These are phyloP conservation scores for Aureobasidium melanogenum DNA, from an alignment of 2,329 filamentous ascomycete genomes.

Conservation along the genomic window DNA sequence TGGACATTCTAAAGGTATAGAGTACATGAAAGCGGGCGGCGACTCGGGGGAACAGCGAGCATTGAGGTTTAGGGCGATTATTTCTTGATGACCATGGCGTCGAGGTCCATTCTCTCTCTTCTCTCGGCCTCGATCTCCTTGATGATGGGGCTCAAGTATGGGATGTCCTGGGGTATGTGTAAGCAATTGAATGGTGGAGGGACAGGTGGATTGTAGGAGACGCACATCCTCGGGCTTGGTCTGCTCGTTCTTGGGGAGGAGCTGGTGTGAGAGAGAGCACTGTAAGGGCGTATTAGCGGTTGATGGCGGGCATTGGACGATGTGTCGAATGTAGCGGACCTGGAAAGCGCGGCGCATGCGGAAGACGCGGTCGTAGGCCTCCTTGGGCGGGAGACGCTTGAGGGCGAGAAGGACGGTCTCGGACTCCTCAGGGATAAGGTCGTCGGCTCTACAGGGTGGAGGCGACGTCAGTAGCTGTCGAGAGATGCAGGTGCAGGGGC, in stretches of 20 bases:
- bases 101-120: conserved; percentile 59
- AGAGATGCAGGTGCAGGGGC: neutral
- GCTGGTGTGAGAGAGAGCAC: conserved; percentile 57
- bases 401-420: conserved; percentile 79
- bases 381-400: conserved; percentile 81
- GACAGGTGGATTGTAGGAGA: neutral
- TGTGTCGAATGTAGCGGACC: conserved; percentile 36
- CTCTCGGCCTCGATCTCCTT: conserved; percentile 58
- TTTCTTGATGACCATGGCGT: conserved; percentile 53
- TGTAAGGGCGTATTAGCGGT: conserved; percentile 24
- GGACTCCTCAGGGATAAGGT: conserved; percentile 89
- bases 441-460: conserved; percentile 64
- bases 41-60: neutral
- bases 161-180: conserved; percentile 46
- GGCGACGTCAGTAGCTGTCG: neutral
- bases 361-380: conserved; percentile 94
- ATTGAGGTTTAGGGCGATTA: conserved; percentile 17
- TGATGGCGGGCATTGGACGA: neutral
- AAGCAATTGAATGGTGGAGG: neutral
- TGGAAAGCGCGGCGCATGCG: conserved; percentile 93
- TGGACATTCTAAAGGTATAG: conserved; percentile 11
- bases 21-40: conserved; percentile 7
- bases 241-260: conserved; percentile 56
- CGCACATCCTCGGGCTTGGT: conserved; percentile 59
- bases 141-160: conserved; percentile 61